Conservation (phyloP, 208 protist genomes). For the Leptomonas pyrrhocoris region DNA sequence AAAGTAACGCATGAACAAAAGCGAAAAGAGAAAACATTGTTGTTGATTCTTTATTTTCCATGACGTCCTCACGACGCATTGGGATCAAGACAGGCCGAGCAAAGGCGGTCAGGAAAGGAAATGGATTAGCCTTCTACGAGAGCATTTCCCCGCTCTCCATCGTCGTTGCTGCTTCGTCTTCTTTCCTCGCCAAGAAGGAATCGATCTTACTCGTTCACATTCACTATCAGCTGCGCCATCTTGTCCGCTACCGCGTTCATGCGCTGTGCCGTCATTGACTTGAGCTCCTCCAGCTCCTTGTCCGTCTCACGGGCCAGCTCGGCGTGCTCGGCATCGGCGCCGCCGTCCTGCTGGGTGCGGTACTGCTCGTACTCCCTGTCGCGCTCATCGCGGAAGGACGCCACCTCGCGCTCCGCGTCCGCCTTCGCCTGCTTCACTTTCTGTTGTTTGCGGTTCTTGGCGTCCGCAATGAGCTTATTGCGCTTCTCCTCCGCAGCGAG, state of each 20-base stretch:
- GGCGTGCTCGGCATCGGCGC: slow-evolving; percentile 63
- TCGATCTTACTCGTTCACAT: slow-evolving; percentile 38
- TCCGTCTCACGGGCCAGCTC: slow-evolving; percentile 71
- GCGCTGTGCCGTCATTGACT: slow-evolving; percentile 53
- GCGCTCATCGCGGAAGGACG: slow-evolving; percentile 72
- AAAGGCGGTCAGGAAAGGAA: too few relatives aligned
- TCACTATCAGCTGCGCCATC: slow-evolving; percentile 68
- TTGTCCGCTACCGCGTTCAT: slow-evolving; percentile 67
- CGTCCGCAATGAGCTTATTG: slow-evolving; percentile 80
- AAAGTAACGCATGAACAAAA: not conserved
- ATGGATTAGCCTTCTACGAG: too few relatives aligned
- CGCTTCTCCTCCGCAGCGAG: slow-evolving; percentile 86
- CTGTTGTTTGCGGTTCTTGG: slow-evolving; percentile 80
- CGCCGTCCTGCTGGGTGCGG: slow-evolving; percentile 48
- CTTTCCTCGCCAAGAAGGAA: too few relatives aligned
- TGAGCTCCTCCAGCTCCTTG: slow-evolving; percentile 63
- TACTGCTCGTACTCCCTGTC: slow-evolving; percentile 79
- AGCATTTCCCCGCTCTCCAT: too few relatives aligned
- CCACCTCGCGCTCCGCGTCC: slow-evolving; percentile 84
- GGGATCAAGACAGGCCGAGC: too few relatives aligned
- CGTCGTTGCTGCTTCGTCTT: too few relatives aligned
- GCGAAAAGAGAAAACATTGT: not conserved
- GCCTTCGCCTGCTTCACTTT: slow-evolving; percentile 85
- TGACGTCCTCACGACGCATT: too few relatives aligned
- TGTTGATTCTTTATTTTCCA: too few relatives aligned